Percentiles rank a stretch among this genome's conserved stretches.
Evolutionary conservation across 495 filamentous ascomycete genomes (phyloP).

Genomic region (Collariella sp.): DNA sequence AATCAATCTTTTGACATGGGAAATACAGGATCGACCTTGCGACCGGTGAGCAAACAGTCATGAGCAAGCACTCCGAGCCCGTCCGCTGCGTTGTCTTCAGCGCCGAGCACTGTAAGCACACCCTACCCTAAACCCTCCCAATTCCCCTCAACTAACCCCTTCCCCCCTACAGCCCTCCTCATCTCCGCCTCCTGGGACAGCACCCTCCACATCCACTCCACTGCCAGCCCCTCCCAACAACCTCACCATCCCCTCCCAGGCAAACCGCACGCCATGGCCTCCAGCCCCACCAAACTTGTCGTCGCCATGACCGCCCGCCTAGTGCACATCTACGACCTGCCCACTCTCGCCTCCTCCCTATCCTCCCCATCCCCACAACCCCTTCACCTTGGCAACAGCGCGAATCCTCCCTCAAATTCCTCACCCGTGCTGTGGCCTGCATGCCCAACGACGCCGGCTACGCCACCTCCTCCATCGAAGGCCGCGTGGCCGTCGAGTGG

Average conservation of each 20-base stretch:
- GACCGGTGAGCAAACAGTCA: conserved; percentile 58
- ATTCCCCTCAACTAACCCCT: conserved; percentile 1
- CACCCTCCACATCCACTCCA: conserved; percentile 75
- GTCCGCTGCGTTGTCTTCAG: conserved; percentile 81
- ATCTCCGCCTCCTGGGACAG: conserved; percentile 90
- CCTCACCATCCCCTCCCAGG: conserved; percentile 61
- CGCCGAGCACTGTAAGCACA: conserved; percentile 52
- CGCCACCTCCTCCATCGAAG: conserved; percentile 81
- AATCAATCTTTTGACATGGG: neutral
- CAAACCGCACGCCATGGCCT: conserved; percentile 81
- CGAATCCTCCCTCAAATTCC: conserved; percentile 89
- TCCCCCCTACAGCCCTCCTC: conserved; percentile 44
- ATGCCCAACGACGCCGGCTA: conserved; percentile 95
- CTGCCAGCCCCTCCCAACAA: conserved; percentile 29
- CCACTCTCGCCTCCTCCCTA: conserved; percentile 50
- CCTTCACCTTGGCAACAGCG: conserved; percentile 76
- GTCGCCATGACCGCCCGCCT: conserved; percentile 92
- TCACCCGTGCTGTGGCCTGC: conserved; percentile 86
- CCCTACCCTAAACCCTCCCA: neutral
- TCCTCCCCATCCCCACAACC: conserved; percentile 34
- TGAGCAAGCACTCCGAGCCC: conserved; percentile 69
- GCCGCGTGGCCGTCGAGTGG: conserved; percentile 92
- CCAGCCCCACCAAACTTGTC: conserved; percentile 73
- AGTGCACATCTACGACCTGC: conserved; percentile 86
- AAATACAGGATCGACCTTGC: conserved; percentile 61